Conservation (phyloP, 2,329 filamentous ascomycete species). For the Phaeoacremonium minimum region DNA sequence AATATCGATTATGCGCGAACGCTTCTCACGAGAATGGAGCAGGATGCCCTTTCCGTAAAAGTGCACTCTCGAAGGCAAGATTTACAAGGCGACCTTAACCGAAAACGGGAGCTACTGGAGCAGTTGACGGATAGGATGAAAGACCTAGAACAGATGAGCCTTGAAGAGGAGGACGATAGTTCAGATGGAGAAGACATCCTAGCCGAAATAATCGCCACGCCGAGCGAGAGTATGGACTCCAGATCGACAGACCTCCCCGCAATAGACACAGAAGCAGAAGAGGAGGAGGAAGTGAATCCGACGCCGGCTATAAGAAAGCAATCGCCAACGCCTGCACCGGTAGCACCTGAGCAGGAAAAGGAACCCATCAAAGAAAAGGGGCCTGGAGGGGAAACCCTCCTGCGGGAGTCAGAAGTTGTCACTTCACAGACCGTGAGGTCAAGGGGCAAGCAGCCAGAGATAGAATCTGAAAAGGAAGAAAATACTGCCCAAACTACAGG, state of each 20-base stretch:
- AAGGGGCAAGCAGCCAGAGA: conserved; percentile 11
- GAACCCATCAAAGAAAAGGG: conserved; percentile 9
- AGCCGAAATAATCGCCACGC: conserved; percentile 48
- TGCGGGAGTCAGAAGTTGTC: conserved; percentile 12
- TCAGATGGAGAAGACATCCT: conserved; percentile 56
- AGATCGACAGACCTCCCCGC: conserved; percentile 14
- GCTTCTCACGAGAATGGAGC: conserved; percentile 66
- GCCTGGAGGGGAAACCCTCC: conserved; percentile 4
- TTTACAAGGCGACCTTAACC: conserved; percentile 57
- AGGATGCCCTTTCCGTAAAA: conserved; percentile 59
- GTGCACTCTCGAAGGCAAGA: conserved; percentile 54
- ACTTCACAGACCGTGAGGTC: conserved; percentile 28
- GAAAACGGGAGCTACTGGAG: conserved; percentile 63
- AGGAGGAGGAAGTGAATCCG: conserved; percentile 5
- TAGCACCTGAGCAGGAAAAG: conserved; percentile 2
- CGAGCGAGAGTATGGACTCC: conserved; percentile 47
- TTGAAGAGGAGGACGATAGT: conserved; percentile 35
- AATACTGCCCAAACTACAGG: conserved; percentile 11
- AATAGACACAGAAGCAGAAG: conserved; percentile 14
- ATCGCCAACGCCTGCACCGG: conserved; percentile 1
- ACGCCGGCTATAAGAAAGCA: conserved; percentile 3
- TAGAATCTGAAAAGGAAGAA: conserved; percentile 5
- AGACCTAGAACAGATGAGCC: conserved; percentile 60
- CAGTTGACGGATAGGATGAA: conserved; percentile 60
- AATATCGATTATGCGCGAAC: conserved; percentile 70